phyloP scores from a whole-genome alignment of 2,329 filamentous ascomycete genomes.

The Biscogniauxia mediterranea region DNA sequence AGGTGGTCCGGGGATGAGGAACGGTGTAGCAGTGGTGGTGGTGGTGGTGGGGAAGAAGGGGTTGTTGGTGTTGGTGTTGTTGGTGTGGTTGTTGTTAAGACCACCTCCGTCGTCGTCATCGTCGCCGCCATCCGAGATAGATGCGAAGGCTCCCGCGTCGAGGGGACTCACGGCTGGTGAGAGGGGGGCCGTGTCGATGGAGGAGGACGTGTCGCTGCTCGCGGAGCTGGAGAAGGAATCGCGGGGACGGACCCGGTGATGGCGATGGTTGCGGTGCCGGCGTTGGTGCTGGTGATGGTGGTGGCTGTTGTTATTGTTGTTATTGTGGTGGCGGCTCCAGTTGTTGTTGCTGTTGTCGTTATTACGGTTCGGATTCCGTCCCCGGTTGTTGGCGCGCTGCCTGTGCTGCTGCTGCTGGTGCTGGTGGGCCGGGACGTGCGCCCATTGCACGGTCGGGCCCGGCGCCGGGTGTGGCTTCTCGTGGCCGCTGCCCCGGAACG shows the following conservation, averaged over 20 bases:
- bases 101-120: no score
- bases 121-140: no score
- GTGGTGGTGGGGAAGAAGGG: no score
- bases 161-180: background rate
- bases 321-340: background rate
- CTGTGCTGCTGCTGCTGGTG: background rate
- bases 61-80: background rate
- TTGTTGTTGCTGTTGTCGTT: no score
- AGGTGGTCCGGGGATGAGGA: no score
- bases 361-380: background rate
- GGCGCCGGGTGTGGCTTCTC: background rate
- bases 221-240: background rate
- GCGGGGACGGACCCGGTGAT: background rate
- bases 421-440: background rate
- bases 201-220: background rate
- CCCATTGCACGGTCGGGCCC: background rate
- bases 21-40: no score
- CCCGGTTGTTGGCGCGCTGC: background rate
- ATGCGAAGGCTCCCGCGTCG: no score
- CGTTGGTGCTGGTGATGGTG: background rate
- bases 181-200: background rate
- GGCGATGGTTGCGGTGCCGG: constrained; percentile 1
- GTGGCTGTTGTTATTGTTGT: background rate
- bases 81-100: background rate
- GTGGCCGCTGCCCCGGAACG: background rate